Conservation (phyloP, 306 rosid genomes). For the Fagus sylvatica region DNA sequence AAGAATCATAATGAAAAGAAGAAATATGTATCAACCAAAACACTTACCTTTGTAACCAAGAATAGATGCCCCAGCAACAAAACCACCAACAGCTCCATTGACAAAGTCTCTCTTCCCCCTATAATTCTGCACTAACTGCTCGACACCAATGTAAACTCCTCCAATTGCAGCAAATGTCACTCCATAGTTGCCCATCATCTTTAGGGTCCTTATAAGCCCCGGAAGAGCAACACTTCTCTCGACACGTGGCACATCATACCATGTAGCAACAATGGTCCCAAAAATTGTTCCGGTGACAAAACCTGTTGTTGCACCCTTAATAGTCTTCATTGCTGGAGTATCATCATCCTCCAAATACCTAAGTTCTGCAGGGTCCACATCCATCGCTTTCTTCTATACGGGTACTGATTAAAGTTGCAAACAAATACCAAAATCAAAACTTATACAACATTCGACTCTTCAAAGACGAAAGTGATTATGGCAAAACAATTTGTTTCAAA, state of each 20-base stretch:
- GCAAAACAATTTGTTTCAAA: background rate
- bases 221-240: slow-evolving; percentile 97
- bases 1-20: background rate
- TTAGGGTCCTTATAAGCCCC: slow-evolving; percentile 82
- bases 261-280: slow-evolving; percentile 87
- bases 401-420: slow-evolving; percentile 18
- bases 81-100: slow-evolving; percentile 96
- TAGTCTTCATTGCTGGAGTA: slow-evolving; percentile 60
- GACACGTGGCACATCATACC: slow-evolving; percentile 97
- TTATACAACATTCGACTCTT: background rate
- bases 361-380: slow-evolving; percentile 75
- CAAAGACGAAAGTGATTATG: background rate
- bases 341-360: slow-evolving; percentile 96
- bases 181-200: slow-evolving; percentile 90
- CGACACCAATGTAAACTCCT: slow-evolving; percentile 91
- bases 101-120: slow-evolving; percentile 85
- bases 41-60: slow-evolving; percentile 81
- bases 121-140: slow-evolving; percentile 78
- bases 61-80: slow-evolving; percentile 89
- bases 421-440: slow-evolving; percentile 3
- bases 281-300: slow-evolving; percentile 77
- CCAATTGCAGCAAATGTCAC: slow-evolving; percentile 95
- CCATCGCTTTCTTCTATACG: slow-evolving; percentile 45
- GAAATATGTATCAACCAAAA: slow-evolving; percentile 19
- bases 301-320: slow-evolving; percentile 88